A percentile compares a stretch with the other conserved stretches of the same genome.
Evolutionary conservation across 306 rosid genomes (phyloP).

Genomic region (Spatholobus suberectus): DNA sequence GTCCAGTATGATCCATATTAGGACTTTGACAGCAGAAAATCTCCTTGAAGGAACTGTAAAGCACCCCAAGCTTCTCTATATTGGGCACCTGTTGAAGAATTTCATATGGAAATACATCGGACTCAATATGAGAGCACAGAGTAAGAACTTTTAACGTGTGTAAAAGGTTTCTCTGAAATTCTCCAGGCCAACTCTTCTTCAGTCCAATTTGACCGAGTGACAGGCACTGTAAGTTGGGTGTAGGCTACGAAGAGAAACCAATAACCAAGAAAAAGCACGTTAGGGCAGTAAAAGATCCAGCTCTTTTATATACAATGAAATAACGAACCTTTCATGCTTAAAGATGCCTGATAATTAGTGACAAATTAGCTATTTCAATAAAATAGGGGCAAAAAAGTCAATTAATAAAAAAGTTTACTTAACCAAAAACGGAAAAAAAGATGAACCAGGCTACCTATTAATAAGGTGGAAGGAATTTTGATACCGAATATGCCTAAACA

Average conservation of each 20-base stretch:
- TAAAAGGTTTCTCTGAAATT: not conserved
- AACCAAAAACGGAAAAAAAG: too few species aligned
- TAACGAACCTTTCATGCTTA: not conserved
- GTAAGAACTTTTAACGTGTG: not conserved
- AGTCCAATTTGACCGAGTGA: not conserved
- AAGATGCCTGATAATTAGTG: not conserved
- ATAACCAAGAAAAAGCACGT: not conserved
- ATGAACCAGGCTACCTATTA: too few species aligned
- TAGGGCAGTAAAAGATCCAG: not conserved
- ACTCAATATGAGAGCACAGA: not conserved
- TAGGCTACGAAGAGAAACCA: not conserved
- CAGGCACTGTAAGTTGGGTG: not conserved
- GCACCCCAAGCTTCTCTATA: not conserved
- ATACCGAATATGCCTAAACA: too few species aligned
- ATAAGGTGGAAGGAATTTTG: too few species aligned
- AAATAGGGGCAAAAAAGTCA: too few species aligned
- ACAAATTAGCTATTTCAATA: not conserved
- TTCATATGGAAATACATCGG: not conserved
- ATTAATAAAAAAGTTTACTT: too few species aligned
- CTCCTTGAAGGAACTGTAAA: not conserved
- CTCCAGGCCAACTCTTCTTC: not conserved
- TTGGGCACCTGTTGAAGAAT: constrained; percentile 5
- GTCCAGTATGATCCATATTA: not conserved
- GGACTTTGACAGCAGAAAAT: not conserved
- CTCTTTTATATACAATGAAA: not conserved